Base-by-base conservation (phyloP, 1,139 yeast species). In the Lodderomyces jiufengensis region DNA sequence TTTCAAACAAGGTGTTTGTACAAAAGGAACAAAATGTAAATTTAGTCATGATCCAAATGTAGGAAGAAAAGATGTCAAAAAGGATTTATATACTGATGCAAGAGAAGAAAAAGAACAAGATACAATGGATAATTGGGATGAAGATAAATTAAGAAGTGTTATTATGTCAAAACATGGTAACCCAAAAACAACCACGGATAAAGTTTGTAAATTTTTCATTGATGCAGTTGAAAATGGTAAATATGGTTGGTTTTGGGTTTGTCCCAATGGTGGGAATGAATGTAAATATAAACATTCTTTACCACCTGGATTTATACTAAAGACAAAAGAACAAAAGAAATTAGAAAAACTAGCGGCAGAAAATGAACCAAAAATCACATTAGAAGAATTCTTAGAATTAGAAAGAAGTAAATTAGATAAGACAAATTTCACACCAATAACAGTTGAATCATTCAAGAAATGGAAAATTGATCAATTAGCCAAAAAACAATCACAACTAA, bases 241-340 rank as follows among this genome's bases (percentile, higher is more conserved):
- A 59, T 92, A 94, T 57, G 98, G 99, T 51, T 92, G 98, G 98
- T 90, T 92, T 63, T 92, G 98, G 99, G 76, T 77, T 23, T 92
- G 99, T 68, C 99, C 98, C 25, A 86, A 86, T 51, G 92, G 92
- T 28, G 97, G 96, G 45, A 80, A 83, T 48, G 83, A 78, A 39
- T 94, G 99, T 76, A 92, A 84, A 70, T 94, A 94, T 68, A 80
- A 77, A 61, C 99, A 94, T 63, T 84, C 97, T n/a, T 73, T 94
- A 51, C 99, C 99, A 29, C 88, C 94, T 31, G 99, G 98, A 1
- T 94, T 88, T 61, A 95, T 87, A 37, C 76, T 94, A 64, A 94
- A 92, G 72, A 92, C 98, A 32, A 90, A 88, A 63, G 98, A 92
- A 59, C 96, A 94, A 60, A 83, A 85, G 72, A 77, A 90, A 55